These are phyloP conservation scores for Mikania micrantha DNA, from an alignment of 129 eudicot species.

Conservation along the genomic window DNA sequence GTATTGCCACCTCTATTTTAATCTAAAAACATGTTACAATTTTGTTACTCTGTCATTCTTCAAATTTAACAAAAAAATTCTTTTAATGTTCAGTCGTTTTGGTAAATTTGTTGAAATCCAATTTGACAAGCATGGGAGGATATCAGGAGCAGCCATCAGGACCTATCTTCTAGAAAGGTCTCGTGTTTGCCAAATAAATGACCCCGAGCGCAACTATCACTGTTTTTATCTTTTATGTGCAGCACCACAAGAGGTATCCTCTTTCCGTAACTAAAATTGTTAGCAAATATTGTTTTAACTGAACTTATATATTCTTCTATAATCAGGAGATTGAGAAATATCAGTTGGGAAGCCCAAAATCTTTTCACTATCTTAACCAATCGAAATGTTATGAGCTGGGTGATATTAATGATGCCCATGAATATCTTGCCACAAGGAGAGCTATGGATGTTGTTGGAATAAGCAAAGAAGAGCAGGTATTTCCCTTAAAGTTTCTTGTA, in stretches of 20 bases:
- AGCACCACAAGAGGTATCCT: conserved; percentile 92
- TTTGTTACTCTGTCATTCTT: not conserved
- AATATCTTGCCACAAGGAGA: conserved; percentile 91
- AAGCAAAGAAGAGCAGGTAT: conserved; percentile 88
- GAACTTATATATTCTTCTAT: conserved; percentile 9
- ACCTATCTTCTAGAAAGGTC: conserved; percentile 97
- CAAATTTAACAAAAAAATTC: not conserved
- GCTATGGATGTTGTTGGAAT: conserved; percentile 99
- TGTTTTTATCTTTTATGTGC: conserved; percentile 98
- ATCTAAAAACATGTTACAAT: not conserved
- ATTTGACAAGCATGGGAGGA: conserved; percentile 94
- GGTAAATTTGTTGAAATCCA: conserved; percentile 99
- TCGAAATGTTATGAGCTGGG: conserved; percentile 91
- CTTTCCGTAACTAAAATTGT: not conserved
- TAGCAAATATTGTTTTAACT: not conserved
- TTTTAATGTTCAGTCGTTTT: conserved; percentile 70
- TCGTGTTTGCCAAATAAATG: conserved; percentile 93
- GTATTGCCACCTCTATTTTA: not conserved
- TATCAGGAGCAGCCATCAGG: conserved; percentile 99
- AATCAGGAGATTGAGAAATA: conserved; percentile 83
- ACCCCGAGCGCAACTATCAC: conserved; percentile 97
- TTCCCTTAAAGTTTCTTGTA: not conserved
- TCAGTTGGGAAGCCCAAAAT: conserved; percentile 76
- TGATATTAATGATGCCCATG: conserved; percentile 82
- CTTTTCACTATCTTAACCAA: conserved; percentile 95